These are phyloP conservation scores for Podila verticillata DNA, from an alignment of 192 early-diverging fungal species.

Conservation along the genomic window DNA sequence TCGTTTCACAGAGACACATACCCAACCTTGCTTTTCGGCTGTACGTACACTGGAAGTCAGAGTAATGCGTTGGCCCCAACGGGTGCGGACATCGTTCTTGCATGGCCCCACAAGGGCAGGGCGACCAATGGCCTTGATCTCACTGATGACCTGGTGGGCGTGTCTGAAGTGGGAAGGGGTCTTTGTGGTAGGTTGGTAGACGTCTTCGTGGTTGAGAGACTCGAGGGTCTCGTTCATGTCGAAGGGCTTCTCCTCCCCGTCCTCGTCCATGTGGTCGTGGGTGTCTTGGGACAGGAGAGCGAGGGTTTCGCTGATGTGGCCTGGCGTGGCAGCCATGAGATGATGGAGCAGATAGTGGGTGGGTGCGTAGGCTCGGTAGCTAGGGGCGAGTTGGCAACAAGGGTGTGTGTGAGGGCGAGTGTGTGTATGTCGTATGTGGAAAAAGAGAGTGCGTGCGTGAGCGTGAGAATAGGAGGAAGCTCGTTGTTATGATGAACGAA, in stretches of 20 bases:
- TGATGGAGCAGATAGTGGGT: too few species aligned
- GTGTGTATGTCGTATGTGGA: too few species aligned
- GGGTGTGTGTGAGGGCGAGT: too few species aligned
- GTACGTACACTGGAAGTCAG: conserved; percentile 12
- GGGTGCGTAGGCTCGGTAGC: too few species aligned
- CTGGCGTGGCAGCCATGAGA: too few species aligned
- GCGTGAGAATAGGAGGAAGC: too few species aligned
- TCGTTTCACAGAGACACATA: too few species aligned
- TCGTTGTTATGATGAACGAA: too few species aligned
- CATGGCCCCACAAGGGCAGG: conserved; percentile 17
- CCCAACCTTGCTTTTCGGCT: too few species aligned
- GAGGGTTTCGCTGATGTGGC: background rate
- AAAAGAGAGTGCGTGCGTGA: too few species aligned
- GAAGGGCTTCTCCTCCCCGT: conserved; percentile 4
- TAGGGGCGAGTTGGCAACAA: too few species aligned
- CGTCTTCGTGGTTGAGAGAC: background rate
- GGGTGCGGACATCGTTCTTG: conserved; percentile 17
- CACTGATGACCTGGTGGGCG: conserved; percentile 13
- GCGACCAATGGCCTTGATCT: conserved; percentile 18
- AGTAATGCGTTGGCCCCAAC: conserved; percentile 10
- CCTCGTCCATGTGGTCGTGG: background rate
- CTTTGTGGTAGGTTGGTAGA: conserved; percentile 13
- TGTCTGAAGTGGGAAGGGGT: conserved; percentile 34
- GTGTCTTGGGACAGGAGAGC: background rate
- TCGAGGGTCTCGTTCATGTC: conserved; percentile 30